Conservation (phyloP, 73 alveolate genomes). For the Uronychia binucleata region DNA sequence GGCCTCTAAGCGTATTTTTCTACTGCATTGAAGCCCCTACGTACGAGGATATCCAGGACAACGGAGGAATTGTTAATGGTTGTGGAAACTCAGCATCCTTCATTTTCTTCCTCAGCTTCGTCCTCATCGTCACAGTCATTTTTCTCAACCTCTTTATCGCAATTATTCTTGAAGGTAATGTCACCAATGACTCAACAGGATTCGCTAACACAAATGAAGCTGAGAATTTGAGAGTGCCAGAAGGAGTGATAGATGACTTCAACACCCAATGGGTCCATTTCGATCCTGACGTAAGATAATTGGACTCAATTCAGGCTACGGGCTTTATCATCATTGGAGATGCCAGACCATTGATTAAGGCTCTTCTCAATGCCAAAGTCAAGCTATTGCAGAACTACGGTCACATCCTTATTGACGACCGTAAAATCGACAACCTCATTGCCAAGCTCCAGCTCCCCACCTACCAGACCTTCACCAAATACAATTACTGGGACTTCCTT, state of each 20-base stretch:
- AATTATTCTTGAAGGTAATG: constrained; percentile 55
- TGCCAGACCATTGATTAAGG: background rate
- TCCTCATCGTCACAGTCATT: constrained; percentile 57
- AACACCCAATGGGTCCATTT: constrained; percentile 28
- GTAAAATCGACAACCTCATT: background rate
- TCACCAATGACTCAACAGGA: background rate
- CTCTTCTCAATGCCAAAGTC: background rate
- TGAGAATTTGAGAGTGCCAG: constrained; percentile 1
- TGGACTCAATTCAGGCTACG: background rate
- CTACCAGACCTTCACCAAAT: constrained; percentile 4
- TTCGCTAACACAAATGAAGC: constrained; percentile 17
- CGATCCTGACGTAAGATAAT: constrained; percentile 33
- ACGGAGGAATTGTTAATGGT: background rate
- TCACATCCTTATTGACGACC: background rate
- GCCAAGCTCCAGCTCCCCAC: constrained; percentile 7
- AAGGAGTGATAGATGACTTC: constrained; percentile 10
- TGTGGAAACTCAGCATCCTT: constrained; percentile 14
- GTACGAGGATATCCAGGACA: constrained; percentile 2
- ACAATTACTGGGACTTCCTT: constrained; percentile 33
- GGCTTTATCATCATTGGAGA: background rate
- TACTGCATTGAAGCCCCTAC: constrained; percentile 6
- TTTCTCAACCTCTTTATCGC: constrained; percentile 71
- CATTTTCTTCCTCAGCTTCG: constrained; percentile 33
- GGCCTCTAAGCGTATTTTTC: constrained; percentile 1
- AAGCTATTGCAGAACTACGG: background rate